These are phyloP conservation scores for Fusarium verticillioides DNA, from an alignment of 2,329 filamentous ascomycete genomes.

Conservation along the genomic window DNA sequence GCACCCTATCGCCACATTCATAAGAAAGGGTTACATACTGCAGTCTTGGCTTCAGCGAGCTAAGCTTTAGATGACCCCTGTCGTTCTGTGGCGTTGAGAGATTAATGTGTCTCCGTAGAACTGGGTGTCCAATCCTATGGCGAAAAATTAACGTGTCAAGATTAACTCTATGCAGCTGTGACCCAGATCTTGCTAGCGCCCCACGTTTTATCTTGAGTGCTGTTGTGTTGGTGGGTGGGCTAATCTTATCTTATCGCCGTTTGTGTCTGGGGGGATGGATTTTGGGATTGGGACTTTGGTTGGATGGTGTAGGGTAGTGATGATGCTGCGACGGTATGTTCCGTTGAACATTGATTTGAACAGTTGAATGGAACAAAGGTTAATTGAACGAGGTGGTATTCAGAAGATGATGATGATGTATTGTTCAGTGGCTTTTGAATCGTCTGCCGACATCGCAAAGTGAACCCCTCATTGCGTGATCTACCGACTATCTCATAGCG, in stretches of 20 bases:
- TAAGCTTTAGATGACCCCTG: constrained; percentile 18
- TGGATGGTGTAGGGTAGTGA: background rate
- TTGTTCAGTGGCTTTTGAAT: background rate
- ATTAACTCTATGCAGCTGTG: constrained; percentile 20
- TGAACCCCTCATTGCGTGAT: constrained; percentile 1
- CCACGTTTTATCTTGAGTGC: constrained; percentile 1
- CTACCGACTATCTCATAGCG: background rate
- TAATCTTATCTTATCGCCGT: background rate
- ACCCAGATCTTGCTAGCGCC: constrained; percentile 9
- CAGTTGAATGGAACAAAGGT: background rate
- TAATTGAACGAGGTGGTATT: background rate
- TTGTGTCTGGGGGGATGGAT: background rate
- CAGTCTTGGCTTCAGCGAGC: background rate
- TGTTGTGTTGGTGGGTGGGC: background rate
- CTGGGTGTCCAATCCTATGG: constrained; percentile 3
- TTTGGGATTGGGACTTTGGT: background rate
- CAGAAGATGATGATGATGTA: background rate
- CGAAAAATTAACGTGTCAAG: constrained; percentile 21
- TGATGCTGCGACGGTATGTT: background rate
- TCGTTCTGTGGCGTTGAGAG: background rate
- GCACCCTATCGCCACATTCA: background rate
- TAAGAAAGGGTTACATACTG: background rate
- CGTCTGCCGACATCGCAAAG: background rate
- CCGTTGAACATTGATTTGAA: background rate
- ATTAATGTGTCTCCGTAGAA: background rate